phyloP scores from a whole-genome alignment of 2,329 filamentous ascomycete species.

The Epichloe brachyelytri region DNA sequence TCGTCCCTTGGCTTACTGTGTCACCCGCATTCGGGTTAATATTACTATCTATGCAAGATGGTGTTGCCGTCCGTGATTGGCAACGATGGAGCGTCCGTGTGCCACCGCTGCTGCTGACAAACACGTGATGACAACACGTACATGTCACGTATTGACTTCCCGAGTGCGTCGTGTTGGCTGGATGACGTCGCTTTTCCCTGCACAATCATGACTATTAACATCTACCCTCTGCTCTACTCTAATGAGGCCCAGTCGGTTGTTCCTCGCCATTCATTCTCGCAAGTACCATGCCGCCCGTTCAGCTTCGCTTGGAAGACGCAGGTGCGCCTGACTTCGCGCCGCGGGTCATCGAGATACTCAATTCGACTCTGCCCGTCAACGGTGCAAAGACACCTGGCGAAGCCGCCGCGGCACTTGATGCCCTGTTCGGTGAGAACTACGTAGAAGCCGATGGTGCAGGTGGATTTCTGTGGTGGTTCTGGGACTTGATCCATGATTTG shows the following conservation, averaged over 20 bases:
- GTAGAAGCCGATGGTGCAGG: neutral
- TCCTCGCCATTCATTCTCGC: neutral
- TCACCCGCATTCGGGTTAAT: no score
- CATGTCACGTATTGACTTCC: no score
- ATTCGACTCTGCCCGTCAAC: neutral
- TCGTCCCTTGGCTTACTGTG: no score
- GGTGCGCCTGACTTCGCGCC: conserved; percentile 4
- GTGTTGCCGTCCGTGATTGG: no score
- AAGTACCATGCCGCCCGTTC: neutral
- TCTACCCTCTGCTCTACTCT: neutral
- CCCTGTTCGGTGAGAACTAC: neutral
- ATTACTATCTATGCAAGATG: no score
- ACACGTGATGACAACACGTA: no score
- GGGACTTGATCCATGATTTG: conserved; percentile 12
- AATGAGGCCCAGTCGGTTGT: neutral
- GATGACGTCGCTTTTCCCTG: no score
- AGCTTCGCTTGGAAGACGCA: conserved; percentile 3
- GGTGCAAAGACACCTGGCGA: neutral
- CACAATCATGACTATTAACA: no score
- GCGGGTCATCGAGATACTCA: conserved; percentile 6
- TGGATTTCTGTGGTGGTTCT: conserved; percentile 12
- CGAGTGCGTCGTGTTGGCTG: no score
- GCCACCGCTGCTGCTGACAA: no score
- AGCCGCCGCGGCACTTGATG: conserved; percentile 5
- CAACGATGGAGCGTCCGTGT: no score